These are phyloP conservation scores for Ilyonectria destructans DNA, from an alignment of 2,329 filamentous ascomycete genomes.

Conservation along the genomic window DNA sequence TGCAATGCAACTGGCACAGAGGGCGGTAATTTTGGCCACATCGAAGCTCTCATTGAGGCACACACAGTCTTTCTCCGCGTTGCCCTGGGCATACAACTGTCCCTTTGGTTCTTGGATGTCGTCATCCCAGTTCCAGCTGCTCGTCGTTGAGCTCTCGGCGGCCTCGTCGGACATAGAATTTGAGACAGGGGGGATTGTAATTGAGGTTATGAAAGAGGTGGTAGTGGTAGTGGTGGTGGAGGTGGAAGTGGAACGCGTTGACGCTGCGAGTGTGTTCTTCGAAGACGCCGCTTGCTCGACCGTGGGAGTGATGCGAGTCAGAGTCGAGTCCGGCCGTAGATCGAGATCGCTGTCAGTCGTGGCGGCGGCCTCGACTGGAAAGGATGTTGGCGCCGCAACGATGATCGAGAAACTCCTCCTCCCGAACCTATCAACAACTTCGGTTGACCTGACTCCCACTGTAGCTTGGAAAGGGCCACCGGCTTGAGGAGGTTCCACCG, in stretches of 20 bases:
- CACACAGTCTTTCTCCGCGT: conserved; percentile 56
- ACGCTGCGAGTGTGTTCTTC: conserved; percentile 9
- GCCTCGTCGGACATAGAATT: conserved; percentile 1
- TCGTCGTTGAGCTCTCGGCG: conserved; percentile 14
- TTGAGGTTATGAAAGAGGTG: conserved; percentile 27
- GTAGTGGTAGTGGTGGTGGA: conserved; percentile 26
- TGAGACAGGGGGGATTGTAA: neutral
- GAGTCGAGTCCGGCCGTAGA: conserved; percentile 30
- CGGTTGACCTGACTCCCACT: neutral
- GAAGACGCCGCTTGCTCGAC: conserved; percentile 22
- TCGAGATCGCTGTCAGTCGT: conserved; percentile 19
- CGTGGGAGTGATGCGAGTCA: conserved; percentile 25
- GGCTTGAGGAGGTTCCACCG: conserved; percentile 35
- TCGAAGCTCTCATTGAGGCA: conserved; percentile 60
- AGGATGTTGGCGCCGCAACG: conserved; percentile 52
- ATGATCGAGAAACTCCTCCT: conserved; percentile 52
- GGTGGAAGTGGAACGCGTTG: conserved; percentile 15
- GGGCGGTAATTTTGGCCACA: conserved; percentile 55
- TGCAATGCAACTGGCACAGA: conserved; percentile 59
- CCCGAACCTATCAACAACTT: conserved; percentile 21
- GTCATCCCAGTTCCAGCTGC: conserved; percentile 23
- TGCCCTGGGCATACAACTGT: conserved; percentile 38
- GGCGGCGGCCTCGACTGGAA: conserved; percentile 41
- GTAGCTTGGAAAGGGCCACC: conserved; percentile 2
- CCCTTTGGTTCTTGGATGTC: conserved; percentile 36